Base-by-base conservation (phyloP, 768 basidiomycete genomes). In the Podaxis sp. region DNA sequence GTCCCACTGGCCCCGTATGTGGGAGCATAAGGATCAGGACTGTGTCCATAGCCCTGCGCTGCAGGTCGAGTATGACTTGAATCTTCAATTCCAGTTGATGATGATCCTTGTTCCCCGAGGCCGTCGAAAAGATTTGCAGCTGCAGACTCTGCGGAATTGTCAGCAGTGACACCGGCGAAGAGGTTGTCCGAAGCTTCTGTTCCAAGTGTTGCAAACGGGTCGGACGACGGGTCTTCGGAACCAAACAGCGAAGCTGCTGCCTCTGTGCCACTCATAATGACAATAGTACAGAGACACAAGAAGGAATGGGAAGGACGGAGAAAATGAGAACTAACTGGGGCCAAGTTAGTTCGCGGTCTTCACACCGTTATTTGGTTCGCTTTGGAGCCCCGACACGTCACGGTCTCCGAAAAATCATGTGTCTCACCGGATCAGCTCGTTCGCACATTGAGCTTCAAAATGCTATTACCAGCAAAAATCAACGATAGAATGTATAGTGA, bases 231-330 rank as follows among this genome's bases (percentile, higher is more conserved):
- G 70, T 91, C 88, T 36, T 84, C 84, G 57, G 83, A 75, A 65
- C 86, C 89, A 79, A 94, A 94, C 52, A 94, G 87, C 62, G 89
- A 87, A 57, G 91, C 88, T 39, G 92, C 92, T 67, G 89, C 87
- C 79, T 92, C 90, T 61, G 88, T 85, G 67, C 80, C 79, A 72
- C 78, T 83, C 88, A 89, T 89, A 69, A 69, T 68, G 44, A 9
- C 54, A 12, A 55, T 40, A 28, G 44, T 40, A 48, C 22, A 48
- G 52, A 38, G 53, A 48, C 36, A 49, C 17, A 24, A 48, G 39
- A 59, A 36, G 9, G 57, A 44, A 61, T 11, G 40, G 33, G 33
- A 51, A 36, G 48, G 33, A 38, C 40, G 51, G 15, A 61, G n/a
- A 24, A 48, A 39, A 13, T 44, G 19, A 5, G 52, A 49, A 36